phyloP scores from a whole-genome alignment of 345 rosid genomes.

The Iberis pinnata region DNA sequence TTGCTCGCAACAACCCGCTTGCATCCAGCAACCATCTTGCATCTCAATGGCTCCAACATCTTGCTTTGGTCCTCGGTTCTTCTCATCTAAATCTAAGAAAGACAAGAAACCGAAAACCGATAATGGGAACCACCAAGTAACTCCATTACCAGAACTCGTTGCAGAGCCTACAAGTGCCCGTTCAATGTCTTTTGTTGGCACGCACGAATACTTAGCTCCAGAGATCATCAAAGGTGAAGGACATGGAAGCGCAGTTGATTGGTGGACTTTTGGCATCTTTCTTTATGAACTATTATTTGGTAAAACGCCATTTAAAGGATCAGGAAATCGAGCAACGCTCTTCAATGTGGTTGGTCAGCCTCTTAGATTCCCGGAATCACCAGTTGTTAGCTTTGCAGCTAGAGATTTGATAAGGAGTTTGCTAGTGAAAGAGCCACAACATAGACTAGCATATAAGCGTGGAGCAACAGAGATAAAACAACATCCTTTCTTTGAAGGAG shows the following conservation, averaged over 20 bases:
- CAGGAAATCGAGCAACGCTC: conserved; percentile 75
- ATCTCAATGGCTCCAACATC: conserved; percentile 48
- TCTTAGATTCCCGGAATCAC: conserved; percentile 64
- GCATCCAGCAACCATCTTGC: conserved; percentile 60
- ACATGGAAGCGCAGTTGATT: conserved; percentile 82
- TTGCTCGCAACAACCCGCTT: conserved; percentile 50
- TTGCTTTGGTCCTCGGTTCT: conserved; percentile 53
- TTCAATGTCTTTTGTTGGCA: conserved; percentile 86
- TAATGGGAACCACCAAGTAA: conserved; percentile 54
- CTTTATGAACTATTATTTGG: conserved; percentile 69
- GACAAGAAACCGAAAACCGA: conserved; percentile 44
- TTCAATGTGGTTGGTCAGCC: conserved; percentile 78
- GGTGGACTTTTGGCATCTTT: conserved; percentile 91
- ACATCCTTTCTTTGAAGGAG: conserved; percentile 79
- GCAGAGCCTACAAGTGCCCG: conserved; percentile 92
- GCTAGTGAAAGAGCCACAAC: conserved; percentile 76
- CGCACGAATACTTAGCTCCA: conserved; percentile 87
- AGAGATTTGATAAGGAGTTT: conserved; percentile 72
- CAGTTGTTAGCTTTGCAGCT: conserved; percentile 65
- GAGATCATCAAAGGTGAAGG: conserved; percentile 84
- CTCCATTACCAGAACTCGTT: conserved; percentile 79
- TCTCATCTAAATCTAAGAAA: conserved; percentile 50
- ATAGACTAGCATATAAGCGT: conserved; percentile 64
- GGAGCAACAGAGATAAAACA: conserved; percentile 83
- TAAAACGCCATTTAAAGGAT: conserved; percentile 81